Conservation (phyloP, 2,329 filamentous ascomycete species). For the Juglanconis oblonga region DNA sequence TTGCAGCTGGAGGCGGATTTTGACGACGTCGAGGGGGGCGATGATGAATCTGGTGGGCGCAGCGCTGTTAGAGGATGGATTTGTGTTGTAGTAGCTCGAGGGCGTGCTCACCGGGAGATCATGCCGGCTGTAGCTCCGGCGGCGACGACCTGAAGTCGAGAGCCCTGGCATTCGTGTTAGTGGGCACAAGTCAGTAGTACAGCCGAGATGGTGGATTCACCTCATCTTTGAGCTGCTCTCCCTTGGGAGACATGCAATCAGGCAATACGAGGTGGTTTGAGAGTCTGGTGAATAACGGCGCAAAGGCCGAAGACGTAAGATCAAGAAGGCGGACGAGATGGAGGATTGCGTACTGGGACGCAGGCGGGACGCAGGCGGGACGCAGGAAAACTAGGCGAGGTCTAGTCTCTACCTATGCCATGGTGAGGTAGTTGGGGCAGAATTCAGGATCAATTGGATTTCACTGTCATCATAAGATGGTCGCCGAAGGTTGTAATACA, state of each 20-base stretch:
- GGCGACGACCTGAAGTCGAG: constrained; percentile 52
- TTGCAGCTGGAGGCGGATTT: constrained; percentile 95
- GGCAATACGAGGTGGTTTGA: not conserved
- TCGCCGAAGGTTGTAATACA: not conserved
- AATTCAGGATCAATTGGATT: not conserved
- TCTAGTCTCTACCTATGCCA: not conserved
- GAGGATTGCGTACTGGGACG: not conserved
- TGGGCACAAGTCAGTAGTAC: not conserved
- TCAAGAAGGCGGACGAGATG: not conserved
- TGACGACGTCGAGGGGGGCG: constrained; percentile 93
- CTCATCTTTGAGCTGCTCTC: constrained; percentile 57
- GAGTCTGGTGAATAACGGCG: not conserved
- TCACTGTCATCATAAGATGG: not conserved
- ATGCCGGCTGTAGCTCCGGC: constrained; percentile 70
- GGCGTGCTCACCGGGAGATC: constrained; percentile 70
- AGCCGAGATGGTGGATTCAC: constrained; percentile 29
- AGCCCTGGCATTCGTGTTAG: constrained; percentile 40
- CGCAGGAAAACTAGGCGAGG: not conserved
- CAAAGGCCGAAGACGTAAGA: not conserved
- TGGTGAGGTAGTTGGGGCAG: not conserved
- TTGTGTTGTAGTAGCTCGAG: not conserved
- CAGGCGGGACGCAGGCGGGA: not conserved
- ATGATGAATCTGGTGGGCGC: constrained; percentile 71
- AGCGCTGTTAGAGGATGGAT: not conserved
- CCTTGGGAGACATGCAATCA: constrained; percentile 43